These are phyloP conservation scores for Epichloe coenophiala DNA, from an alignment of 2,329 filamentous ascomycete genomes.

Conservation along the genomic window DNA sequence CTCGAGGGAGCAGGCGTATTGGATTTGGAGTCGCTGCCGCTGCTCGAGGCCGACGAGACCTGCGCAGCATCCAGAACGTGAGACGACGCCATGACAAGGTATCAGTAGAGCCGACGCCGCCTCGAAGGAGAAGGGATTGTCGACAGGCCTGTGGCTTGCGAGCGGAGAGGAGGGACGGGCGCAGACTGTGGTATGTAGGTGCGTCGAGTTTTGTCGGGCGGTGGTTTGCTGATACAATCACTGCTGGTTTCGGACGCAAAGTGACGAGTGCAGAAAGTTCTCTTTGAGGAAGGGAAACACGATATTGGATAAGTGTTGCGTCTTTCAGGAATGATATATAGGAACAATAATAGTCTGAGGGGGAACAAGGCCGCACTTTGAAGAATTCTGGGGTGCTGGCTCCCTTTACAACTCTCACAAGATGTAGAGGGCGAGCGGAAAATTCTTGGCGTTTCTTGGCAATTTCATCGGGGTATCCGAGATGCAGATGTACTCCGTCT, in stretches of 20 bases:
- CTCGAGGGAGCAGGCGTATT: conserved; percentile 39
- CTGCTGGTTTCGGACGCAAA: background rate
- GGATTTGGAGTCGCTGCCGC: conserved; percentile 35
- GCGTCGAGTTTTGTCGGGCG: background rate
- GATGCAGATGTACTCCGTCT: conserved; percentile 3
- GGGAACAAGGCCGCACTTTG: background rate
- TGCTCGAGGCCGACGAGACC: conserved; percentile 10
- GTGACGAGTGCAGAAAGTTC: background rate
- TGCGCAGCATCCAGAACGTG: conserved; percentile 14
- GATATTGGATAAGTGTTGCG: background rate
- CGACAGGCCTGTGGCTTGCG: background rate
- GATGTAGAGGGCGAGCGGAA: conserved; percentile 25
- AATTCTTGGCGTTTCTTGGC: conserved; percentile 23
- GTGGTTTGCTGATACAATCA: background rate
- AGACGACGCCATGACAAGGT: conserved; percentile 20
- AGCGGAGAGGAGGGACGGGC: background rate
- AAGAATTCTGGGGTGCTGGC: conserved; percentile 15
- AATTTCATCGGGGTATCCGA: conserved; percentile 10
- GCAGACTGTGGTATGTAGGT: background rate
- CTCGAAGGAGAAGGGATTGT: background rate
- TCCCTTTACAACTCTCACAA: conserved; percentile 24
- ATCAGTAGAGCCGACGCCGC: conserved; percentile 10
- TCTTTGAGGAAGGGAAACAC: background rate
- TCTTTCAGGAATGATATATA: background rate
- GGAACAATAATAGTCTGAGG: background rate